Evolutionary conservation across 495 filamentous ascomycete species (phyloP), one percentile per base, ranked within the genome.

Genomic region (Annulohypoxylon maeteangense): DNA sequence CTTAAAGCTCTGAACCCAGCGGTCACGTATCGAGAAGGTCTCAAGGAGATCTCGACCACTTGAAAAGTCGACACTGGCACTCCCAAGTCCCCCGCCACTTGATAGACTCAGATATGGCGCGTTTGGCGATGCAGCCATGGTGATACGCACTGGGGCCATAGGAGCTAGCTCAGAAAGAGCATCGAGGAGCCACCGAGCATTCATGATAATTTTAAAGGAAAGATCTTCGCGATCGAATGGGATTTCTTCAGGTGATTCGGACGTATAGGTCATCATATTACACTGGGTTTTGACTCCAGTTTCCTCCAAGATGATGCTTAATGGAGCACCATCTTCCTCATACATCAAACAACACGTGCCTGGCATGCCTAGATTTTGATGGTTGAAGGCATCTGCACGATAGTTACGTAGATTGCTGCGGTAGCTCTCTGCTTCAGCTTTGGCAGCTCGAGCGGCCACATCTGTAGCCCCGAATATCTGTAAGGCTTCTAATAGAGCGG

Each of bases 131-230:
- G 91, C 90, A 7, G 85, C 84, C 25, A 97, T 84, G 51, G 86
- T 90, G 58, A 86, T 76, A 16, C 67, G 85, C 48, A 78, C 85
- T 0, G 92, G 93, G 36, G 79, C 86, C 11, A 92, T 90, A 0
- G 91, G 89, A n/a, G 88, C 87, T 4, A 98, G 86, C 78, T 98
- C 94, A 18, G 85, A 86, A 69, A 97, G 85, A n/a, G 92, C 90
- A 77, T 97, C 93, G 57, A 93, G 86, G 12, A 98, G 85, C 88
- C 89, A 94, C 59, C 87, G 86, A 32, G 92, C 88, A 60, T 91
- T 90, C 90, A 96, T 97, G 78, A 99, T 98, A 59, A 97, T 92
- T 72, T 99, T 99, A 82, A 95, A 91, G 38, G 89, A 86, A 4
- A 97, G 84, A 38, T 88, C 85, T 42, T 94, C 88, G 38, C 92